Base-by-base conservation (phyloP, 2,329 filamentous ascomycete genomes). In the Colletotrichum sp. region DNA sequence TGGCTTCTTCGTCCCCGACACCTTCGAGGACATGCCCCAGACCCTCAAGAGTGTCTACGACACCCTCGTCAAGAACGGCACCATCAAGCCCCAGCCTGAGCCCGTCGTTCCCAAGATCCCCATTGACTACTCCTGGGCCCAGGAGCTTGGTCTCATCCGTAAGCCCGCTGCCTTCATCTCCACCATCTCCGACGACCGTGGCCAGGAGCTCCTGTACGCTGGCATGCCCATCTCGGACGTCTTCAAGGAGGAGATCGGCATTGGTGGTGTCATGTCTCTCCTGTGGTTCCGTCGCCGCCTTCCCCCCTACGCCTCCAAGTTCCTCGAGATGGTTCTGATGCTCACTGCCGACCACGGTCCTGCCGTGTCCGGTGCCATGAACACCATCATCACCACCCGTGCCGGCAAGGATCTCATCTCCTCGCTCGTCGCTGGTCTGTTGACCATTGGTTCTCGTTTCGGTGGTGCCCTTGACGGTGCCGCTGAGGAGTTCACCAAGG, bases 291-390 rank as follows among this genome's bases (percentile, higher is more conserved):
- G 97, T 84, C 96, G 97, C 87, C 95, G 97, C 84, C 94, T 99
- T 78, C 97, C 97, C 78, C 90, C 94, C 84, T 98, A 98, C 86
- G 97, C 97, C 83, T 97, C 95, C 91, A 98, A 98, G 89, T 99
- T 99, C 92, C 89, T 99, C 81, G 97, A 99, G 91, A 99, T 99
- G 97, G 97, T 99, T 79, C 96, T 99, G 86, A 99, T 99, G 97
- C 93, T 99, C 84, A 99, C 97, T 84, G 97, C 97, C 82, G 97
- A 99, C 85, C 97, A 99, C 93, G 97, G 97, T 88, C 97, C 97
- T 70, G 97, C 97, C 81, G 97, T 99, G 81, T 99, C 97, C 81
- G 97, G 97, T 92, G 97, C 97, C 86, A 99, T 99, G 97, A 99
- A 99, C 94, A 99, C 97, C 85, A 99, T 99, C 86, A 98, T 99